A percentile compares a stretch with the other conserved stretches of the same genome.
phyloP scores from a whole-genome alignment of 257 asterid genomes.

The Cinchona pubescens region DNA sequence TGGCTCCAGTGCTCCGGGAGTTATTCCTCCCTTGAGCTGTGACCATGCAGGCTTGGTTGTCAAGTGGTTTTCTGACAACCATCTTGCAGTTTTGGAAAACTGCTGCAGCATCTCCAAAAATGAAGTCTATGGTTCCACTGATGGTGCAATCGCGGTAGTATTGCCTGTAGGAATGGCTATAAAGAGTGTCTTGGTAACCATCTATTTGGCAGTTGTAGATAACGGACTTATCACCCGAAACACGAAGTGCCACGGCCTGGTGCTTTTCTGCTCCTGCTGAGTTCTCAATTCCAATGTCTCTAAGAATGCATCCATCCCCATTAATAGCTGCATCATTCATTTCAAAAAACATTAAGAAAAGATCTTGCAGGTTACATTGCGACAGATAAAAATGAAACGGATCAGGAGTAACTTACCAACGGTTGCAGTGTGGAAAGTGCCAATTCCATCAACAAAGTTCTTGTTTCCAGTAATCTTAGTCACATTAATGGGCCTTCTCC shows the following conservation, averaged over 20 bases:
- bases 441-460: constrained; percentile 23
- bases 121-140: constrained; percentile 72
- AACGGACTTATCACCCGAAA: constrained; percentile 56
- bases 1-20: constrained; percentile 43
- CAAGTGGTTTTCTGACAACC: constrained; percentile 61
- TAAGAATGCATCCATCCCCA: constrained; percentile 60
- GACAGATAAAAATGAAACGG: no score
- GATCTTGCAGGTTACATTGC: no score
- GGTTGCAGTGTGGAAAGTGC: constrained; percentile 36
- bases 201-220: constrained; percentile 65
- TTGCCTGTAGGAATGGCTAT: constrained; percentile 68
- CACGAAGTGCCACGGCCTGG: constrained; percentile 77
- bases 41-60: constrained; percentile 70
- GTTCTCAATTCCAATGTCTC: constrained; percentile 73
- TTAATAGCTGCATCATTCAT: constrained; percentile 43
- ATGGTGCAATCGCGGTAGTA: constrained; percentile 63
- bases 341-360: not conserved
- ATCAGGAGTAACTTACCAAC: no score
- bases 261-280: constrained; percentile 61
- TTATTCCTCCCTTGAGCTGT: constrained; percentile 88
- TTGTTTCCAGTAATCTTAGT: constrained; percentile 41
- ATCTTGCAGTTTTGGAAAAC: constrained; percentile 61
- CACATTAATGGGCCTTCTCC: constrained; percentile 42
- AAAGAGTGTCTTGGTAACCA: constrained; percentile 74
- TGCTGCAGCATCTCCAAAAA: constrained; percentile 70